Conservation (phyloP, 2,329 filamentous ascomycete species). For the Neofusicoccum sp. region DNA sequence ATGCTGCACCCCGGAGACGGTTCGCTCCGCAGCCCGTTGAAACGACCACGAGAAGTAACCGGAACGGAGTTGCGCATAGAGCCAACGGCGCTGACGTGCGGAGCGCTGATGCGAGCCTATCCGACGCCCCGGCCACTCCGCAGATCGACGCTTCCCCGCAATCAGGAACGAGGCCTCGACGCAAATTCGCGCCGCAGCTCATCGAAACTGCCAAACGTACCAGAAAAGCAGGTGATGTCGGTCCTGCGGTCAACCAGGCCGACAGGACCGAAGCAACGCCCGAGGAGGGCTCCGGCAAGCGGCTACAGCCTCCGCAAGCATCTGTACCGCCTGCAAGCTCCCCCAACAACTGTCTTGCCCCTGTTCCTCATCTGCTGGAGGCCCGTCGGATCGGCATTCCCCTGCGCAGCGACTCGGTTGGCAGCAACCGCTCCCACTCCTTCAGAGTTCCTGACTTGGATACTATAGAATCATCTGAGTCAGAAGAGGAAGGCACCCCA, state of each 20-base stretch:
- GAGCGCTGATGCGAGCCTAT: slow-evolving; percentile 6
- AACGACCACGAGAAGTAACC: slow-evolving; percentile 27
- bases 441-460: slow-evolving; percentile 62
- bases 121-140: slow-evolving; percentile 13
- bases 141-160: slow-evolving; percentile 16
- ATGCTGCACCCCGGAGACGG: slow-evolving; percentile 20
- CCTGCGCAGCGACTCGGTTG: slow-evolving; percentile 33
- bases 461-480: slow-evolving; percentile 61
- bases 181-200: slow-evolving; percentile 72
- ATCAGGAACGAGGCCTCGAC: slow-evolving; percentile 31
- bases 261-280: slow-evolving; percentile 72
- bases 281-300: slow-evolving; percentile 33
- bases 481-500: slow-evolving; percentile 47
- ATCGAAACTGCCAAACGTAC: slow-evolving; percentile 76
- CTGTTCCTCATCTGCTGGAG: slow-evolving; percentile 36
- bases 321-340: slow-evolving; percentile 41
- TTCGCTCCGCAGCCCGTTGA: slow-evolving; percentile 33
- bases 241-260: slow-evolving; percentile 60
- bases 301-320: slow-evolving; percentile 54
- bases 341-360: slow-evolving; percentile 30
- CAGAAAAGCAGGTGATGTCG: slow-evolving; percentile 63
- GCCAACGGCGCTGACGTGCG: not conserved
- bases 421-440: slow-evolving; percentile 49
- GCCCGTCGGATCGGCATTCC: slow-evolving; percentile 34
- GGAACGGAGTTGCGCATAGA: slow-evolving; percentile 17